Base-by-base conservation (phyloP, 345 rosid genomes). In the Hypericum androsaemum region DNA sequence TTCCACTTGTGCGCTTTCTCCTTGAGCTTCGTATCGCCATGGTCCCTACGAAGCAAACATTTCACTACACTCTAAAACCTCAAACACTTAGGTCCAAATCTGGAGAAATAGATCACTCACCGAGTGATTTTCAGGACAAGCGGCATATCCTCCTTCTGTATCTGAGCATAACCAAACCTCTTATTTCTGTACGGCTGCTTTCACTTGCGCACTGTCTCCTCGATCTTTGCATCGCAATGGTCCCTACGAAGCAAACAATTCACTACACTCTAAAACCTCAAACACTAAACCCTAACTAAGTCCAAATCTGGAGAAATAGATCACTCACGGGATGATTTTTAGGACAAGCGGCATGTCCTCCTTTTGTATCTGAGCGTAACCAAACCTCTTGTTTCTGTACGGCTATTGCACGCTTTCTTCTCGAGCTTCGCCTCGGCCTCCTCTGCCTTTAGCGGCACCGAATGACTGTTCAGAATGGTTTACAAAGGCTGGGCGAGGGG, bases 1-100 rank as follows among this genome's bases (percentile, higher is more conserved):
- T 92, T 88, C 8, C 94, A 83, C 57, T 83, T 92, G 3, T 88
- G 82, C 61, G 84, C 96, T 88, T 88, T 87, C 98, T n/a, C n/a
- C n/a, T n/a, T n/a, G n/a, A n/a, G n/a, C n/a, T n/a, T n/a, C 99
- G 88, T 94, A 61, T 94, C 99, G 39, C 99, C 99, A 86, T 94
- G 99, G 67, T 94, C 99, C 65, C 97, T 94, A 22, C 1, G 32
- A 22, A 22, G 4, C 32, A 22, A 22, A 22, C 32, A 22, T 1
- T 1, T 22, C 32, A 22, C 32, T 4, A 22, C 32, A 22, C 32
- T 22, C 1, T 22, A 22, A 22, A 22, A 22, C 32, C 32, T 4
- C 32, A 1, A 22, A 22, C 1, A 22, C 1, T 4, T 22, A 22
- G 32, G 32, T 22, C 48, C 39, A 39, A 43, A 39, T 37, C 48